These are phyloP conservation scores for Penicillium salamii DNA, from an alignment of 495 filamentous ascomycete species.

Conservation along the genomic window DNA sequence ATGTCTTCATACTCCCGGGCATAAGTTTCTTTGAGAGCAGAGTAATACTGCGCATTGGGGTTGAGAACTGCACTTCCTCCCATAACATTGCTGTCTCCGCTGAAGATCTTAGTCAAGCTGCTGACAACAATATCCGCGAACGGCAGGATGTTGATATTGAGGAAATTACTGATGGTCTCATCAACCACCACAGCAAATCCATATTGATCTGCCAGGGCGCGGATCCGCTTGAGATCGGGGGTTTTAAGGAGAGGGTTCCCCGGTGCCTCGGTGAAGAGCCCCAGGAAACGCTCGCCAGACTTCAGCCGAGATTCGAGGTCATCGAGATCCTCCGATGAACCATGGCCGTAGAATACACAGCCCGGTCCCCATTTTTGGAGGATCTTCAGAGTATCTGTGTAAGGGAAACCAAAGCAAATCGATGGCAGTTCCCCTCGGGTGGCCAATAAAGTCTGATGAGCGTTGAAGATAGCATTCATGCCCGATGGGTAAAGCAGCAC, in stretches of 20 bases:
- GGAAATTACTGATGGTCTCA: conserved; percentile 93
- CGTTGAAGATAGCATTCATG: conserved; percentile 93
- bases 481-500: conserved; percentile 85
- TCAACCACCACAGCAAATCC: conserved; percentile 91
- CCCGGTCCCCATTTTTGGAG: conserved; percentile 93
- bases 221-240: conserved; percentile 79
- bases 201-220: conserved; percentile 73
- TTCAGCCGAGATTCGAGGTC: conserved; percentile 73
- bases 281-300: conserved; percentile 74
- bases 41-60: conserved; percentile 71
- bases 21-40: conserved; percentile 59
- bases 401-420: conserved; percentile 69
- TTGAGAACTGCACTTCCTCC: conserved; percentile 87
- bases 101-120: conserved; percentile 95
- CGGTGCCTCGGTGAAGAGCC: conserved; percentile 91
- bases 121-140: conserved; percentile 89
- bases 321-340: conserved; percentile 77
- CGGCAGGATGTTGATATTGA: conserved; percentile 89
- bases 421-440: conserved; percentile 42
- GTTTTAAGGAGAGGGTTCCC: conserved; percentile 86
- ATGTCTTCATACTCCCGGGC: conserved; percentile 74
- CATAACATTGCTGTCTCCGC: conserved; percentile 97
- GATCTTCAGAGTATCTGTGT: conserved; percentile 94
- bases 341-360: conserved; percentile 85
- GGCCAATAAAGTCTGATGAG: conserved; percentile 68